phyloP scores from a whole-genome alignment of 2,329 filamentous ascomycete species.

The Alternaria infectoria region DNA sequence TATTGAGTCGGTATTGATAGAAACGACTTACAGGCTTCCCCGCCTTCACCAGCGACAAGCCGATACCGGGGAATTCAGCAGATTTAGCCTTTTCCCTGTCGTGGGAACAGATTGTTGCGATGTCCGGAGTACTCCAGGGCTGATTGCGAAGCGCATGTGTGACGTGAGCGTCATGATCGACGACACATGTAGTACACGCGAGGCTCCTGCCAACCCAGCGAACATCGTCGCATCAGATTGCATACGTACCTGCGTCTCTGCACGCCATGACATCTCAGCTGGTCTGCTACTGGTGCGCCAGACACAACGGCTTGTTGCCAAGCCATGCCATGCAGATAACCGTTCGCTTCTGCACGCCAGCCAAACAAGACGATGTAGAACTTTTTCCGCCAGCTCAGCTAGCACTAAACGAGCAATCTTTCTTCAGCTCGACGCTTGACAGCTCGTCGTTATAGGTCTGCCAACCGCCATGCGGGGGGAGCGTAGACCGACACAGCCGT shows the following conservation, averaged over 20 bases:
- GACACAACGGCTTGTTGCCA: conserved; percentile 19
- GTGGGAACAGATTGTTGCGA: background rate
- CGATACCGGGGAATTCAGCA: background rate
- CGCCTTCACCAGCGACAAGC: background rate
- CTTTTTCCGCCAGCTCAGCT: conserved; percentile 35
- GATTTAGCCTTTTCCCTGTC: background rate
- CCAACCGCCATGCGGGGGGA: background rate
- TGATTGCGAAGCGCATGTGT: conserved; percentile 10
- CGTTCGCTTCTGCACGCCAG: conserved; percentile 36
- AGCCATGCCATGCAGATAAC: conserved; percentile 34
- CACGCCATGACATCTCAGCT: conserved; percentile 17
- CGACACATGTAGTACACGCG: conserved; percentile 3
- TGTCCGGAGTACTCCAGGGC: background rate
- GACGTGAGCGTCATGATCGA: conserved; percentile 10
- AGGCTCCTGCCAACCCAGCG: conserved; percentile 3
- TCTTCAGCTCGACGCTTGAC: conserved; percentile 9
- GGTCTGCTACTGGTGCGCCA: conserved; percentile 7
- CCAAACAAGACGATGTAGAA: conserved; percentile 36
- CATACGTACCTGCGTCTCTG: conserved; percentile 7
- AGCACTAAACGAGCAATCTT: conserved; percentile 36
- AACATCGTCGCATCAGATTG: conserved; percentile 3
- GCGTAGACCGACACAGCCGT: conserved; percentile 8
- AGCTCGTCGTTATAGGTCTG: conserved; percentile 17
- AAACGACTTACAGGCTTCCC: background rate
- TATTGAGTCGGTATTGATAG: background rate